A percentile compares a stretch with the other conserved stretches of the same genome.
Evolutionary conservation across 768 basidiomycete species (phyloP).

Genomic region (Xanthoconium purpureum): DNA sequence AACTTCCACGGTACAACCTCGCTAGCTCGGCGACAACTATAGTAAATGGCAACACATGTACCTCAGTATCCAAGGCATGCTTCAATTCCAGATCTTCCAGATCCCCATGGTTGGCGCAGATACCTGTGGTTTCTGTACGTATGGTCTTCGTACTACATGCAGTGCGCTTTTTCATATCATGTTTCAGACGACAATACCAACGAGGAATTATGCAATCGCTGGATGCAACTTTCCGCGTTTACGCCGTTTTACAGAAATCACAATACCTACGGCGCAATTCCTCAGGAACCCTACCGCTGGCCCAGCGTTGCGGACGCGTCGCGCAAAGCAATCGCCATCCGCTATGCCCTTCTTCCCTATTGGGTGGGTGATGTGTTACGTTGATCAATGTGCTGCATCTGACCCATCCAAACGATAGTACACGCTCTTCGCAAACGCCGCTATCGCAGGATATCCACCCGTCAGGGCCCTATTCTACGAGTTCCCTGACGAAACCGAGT

Average conservation of each 20-base stretch:
- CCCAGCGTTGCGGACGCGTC: constrained; percentile 71
- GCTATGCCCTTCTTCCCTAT: constrained; percentile 71
- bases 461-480: constrained; percentile 75
- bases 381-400: constrained; percentile 22
- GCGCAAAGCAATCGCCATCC: constrained; percentile 60
- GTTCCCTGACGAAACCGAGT: constrained; percentile 66
- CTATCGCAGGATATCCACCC: constrained; percentile 58
- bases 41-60: constrained; percentile 70
- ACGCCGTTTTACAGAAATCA: constrained; percentile 35
- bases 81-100: constrained; percentile 80
- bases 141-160: not conserved
- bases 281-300: constrained; percentile 78
- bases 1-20: constrained; percentile 28
- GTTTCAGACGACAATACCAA: constrained; percentile 2
- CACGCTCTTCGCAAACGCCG: constrained; percentile 66
- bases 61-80: constrained; percentile 66
- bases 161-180: constrained; percentile 3
- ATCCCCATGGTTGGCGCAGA: constrained; percentile 82
- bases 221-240: constrained; percentile 3
- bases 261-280: constrained; percentile 57
- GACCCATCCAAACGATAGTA: constrained; percentile 41
- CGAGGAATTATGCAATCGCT: constrained; percentile 6
- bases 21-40: constrained; percentile 68
- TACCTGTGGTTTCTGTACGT: constrained; percentile 37
- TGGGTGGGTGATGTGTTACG: constrained; percentile 48